A percentile compares a stretch with the other conserved stretches of the same genome.
These are phyloP conservation scores for Dacryopinax primogenitus DNA, from an alignment of 768 basidiomycete species.

Conservation along the genomic window DNA sequence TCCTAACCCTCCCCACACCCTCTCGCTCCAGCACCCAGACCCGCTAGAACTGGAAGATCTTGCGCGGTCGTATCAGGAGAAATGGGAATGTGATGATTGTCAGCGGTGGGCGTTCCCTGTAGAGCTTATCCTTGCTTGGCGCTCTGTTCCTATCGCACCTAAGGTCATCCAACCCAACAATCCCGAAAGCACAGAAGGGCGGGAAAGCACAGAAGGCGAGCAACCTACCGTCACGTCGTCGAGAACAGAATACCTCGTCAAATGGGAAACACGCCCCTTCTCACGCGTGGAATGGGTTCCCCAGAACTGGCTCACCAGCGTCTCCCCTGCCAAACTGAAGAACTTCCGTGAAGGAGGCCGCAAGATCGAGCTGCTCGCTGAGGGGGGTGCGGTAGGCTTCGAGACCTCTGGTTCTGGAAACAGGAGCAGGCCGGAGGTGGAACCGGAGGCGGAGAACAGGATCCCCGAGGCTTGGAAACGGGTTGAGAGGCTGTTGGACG, in stretches of 20 bases:
- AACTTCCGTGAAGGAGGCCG: slow-evolving; percentile 62
- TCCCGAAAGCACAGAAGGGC: too few species aligned
- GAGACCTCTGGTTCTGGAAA: slow-evolving; percentile 22
- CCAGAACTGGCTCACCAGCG: slow-evolving; percentile 75
- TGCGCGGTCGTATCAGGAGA: slow-evolving; percentile 49
- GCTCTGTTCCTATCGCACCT: slow-evolving; percentile 50
- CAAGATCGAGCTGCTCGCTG: slow-evolving; percentile 46
- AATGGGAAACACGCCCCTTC: slow-evolving; percentile 73
- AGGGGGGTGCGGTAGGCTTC: slow-evolving; percentile 4
- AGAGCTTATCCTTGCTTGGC: slow-evolving; percentile 86
- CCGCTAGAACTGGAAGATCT: slow-evolving; percentile 31
- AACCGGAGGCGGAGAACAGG: slow-evolving; percentile 50
- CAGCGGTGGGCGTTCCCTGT: slow-evolving; percentile 51
- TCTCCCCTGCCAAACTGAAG: slow-evolving; percentile 52
- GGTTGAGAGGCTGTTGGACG: slow-evolving; percentile 80
- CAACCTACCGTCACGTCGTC: slow-evolving; percentile 53
- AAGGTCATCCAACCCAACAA: too few species aligned
- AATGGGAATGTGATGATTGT: slow-evolving; percentile 71
- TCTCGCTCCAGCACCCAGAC: slow-evolving; percentile 22
- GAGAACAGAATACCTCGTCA: slow-evolving; percentile 91
- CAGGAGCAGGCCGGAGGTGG: too few species aligned
- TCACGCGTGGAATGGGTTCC: slow-evolving; percentile 77
- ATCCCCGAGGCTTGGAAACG: slow-evolving; percentile 78
- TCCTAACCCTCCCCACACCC: slow-evolving; percentile 31
- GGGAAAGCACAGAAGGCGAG: too few species aligned